Percentiles rank a stretch among this genome's conserved stretches.
These are phyloP conservation scores for Umbelopsis vinacea DNA, from an alignment of 192 early-diverging fungal genomes.

Conservation along the genomic window DNA sequence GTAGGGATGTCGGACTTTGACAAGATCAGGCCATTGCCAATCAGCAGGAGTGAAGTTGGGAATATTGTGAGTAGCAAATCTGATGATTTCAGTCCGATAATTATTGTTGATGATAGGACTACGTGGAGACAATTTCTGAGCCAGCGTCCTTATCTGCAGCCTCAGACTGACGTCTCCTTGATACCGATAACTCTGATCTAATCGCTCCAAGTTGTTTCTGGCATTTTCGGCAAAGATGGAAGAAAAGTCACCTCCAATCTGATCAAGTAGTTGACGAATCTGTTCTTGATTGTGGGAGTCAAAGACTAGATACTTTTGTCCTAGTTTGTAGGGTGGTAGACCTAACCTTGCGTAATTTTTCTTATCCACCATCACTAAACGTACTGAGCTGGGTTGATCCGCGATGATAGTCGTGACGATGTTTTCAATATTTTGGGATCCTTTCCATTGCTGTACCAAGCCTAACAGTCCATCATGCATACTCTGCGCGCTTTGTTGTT, in stretches of 20 bases:
- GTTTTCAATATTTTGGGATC: conserved; percentile 17
- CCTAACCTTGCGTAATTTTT: conserved; percentile 25
- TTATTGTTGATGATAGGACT: conserved; percentile 1
- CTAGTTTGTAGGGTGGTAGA: conserved; percentile 5
- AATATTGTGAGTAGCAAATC: conserved; percentile 5
- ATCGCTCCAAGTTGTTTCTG: conserved; percentile 16
- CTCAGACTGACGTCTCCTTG: conserved; percentile 1
- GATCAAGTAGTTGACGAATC: neutral
- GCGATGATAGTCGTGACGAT: conserved; percentile 8
- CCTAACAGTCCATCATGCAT: conserved; percentile 12
- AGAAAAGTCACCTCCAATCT: conserved; percentile 21
- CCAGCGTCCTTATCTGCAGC: neutral
- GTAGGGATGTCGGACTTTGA: conserved; percentile 25
- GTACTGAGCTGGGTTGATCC: neutral
- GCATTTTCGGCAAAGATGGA: conserved; percentile 27
- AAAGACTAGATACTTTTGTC: conserved; percentile 21
- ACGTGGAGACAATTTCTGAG: conserved; percentile 4
- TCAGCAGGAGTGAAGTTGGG: conserved; percentile 22
- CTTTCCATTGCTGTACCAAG: conserved; percentile 7
- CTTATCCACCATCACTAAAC: conserved; percentile 22
- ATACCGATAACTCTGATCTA: conserved; percentile 12
- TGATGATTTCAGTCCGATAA: conserved; percentile 5
- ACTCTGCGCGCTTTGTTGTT: conserved; percentile 1
- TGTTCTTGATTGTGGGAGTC: conserved; percentile 21
- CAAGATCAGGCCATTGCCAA: conserved; percentile 31